Evolutionary conservation across 2,329 filamentous ascomycete genomes (phyloP).

Genomic region (Metarhizium anisopliae): DNA sequence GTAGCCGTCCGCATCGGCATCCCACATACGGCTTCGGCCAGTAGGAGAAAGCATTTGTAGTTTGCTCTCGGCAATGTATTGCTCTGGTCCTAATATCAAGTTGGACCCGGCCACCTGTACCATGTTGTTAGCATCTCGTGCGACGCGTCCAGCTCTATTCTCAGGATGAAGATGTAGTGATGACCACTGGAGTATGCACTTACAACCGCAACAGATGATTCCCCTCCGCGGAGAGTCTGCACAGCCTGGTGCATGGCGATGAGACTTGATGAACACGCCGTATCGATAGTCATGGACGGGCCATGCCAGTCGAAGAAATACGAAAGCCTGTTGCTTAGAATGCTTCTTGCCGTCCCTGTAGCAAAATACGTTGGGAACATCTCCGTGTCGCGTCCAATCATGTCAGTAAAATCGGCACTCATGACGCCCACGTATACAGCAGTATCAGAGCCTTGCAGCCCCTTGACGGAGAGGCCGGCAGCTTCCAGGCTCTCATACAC

Average conservation of each 20-base stretch:
- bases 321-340: conserved; percentile 36
- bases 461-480: conserved; percentile 16
- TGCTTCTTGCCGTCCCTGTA: conserved; percentile 32
- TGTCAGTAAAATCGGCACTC: conserved; percentile 26
- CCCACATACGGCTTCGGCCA: conserved; percentile 20
- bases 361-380: conserved; percentile 27
- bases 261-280: conserved; percentile 40
- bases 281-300: conserved; percentile 39
- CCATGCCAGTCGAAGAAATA: conserved; percentile 39
- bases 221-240: conserved; percentile 4
- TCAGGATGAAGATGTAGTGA: no score
- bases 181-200: not conserved
- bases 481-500: conserved; percentile 32
- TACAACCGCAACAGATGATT: conserved; percentile 19
- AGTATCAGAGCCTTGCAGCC: conserved; percentile 19
- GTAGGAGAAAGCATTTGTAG: conserved; percentile 9
- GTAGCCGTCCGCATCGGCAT: conserved; percentile 37
- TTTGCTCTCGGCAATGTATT: conserved; percentile 5
- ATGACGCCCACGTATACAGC: conserved; percentile 28
- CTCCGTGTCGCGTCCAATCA: conserved; percentile 15
- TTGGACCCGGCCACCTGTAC: conserved; percentile 27
- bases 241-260: conserved; percentile 35
- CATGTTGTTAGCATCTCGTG: no score
- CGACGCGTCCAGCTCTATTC: no score
- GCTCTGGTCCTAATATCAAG: conserved; percentile 26